Conservation (phyloP, 2,329 filamentous ascomycete species). For the Talaromyces funiculosus region DNA sequence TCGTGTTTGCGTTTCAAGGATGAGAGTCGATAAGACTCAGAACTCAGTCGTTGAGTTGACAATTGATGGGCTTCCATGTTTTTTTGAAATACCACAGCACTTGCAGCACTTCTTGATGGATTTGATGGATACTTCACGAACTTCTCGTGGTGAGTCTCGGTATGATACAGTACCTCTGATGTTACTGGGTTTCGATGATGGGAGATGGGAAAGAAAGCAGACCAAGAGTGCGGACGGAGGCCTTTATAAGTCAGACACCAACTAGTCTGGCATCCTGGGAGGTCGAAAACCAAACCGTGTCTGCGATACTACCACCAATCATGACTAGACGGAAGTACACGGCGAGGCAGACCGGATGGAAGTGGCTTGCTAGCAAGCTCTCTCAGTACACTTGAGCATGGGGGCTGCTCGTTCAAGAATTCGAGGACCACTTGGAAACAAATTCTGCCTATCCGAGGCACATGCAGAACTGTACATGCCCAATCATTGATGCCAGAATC, state of each 20-base stretch:
- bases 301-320: background rate
- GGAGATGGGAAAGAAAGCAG: background rate
- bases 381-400: background rate
- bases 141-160: background rate
- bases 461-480: background rate
- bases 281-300: background rate
- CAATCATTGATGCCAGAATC: background rate
- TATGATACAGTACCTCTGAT: slow-evolving; percentile 2
- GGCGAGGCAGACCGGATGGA: background rate
- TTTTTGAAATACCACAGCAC: slow-evolving; percentile 2
- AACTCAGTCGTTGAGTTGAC: background rate
- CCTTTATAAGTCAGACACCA: background rate
- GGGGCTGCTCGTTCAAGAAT: background rate
- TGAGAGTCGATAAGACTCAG: background rate
- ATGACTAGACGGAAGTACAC: slow-evolving; percentile 2
- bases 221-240: background rate
- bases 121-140: slow-evolving; percentile 3
- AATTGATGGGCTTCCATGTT: slow-evolving; percentile 5
- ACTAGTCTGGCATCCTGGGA: background rate
- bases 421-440: slow-evolving; percentile 3
- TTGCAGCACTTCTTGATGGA: slow-evolving; percentile 5
- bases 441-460: background rate
- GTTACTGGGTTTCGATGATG: background rate
- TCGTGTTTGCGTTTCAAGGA: background rate
- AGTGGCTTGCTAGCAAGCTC: background rate